phyloP scores from a whole-genome alignment of 768 basidiomycete genomes.

The Lentinula boryana region DNA sequence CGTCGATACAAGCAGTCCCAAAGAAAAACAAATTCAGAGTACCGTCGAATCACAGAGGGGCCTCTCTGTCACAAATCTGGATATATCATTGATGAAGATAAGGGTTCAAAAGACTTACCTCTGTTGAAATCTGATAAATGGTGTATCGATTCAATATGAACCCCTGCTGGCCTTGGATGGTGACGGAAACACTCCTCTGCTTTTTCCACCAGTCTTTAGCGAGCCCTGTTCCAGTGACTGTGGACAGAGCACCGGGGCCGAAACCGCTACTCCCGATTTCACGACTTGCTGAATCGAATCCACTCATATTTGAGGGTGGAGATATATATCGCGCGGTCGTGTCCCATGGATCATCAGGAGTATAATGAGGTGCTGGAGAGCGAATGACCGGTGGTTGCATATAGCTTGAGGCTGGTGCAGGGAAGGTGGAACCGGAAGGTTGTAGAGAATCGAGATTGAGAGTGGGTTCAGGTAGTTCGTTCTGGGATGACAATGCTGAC shows the following conservation, averaged over 20 bases:
- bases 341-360: constrained; percentile 69
- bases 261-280: neutral
- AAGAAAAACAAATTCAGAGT: constrained; percentile 89
- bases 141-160: constrained; percentile 87
- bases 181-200: constrained; percentile 66
- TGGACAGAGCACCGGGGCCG: constrained; percentile 43
- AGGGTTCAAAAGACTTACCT: constrained; percentile 42
- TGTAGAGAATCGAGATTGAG: constrained; percentile 59
- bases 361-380: constrained; percentile 41
- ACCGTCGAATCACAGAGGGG: constrained; percentile 72
- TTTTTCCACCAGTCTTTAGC: constrained; percentile 86
- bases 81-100: constrained; percentile 7
- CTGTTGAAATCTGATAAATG: constrained; percentile 75
- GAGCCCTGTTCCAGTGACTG: constrained; percentile 63
- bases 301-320: constrained; percentile 20
- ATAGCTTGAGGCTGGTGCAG: constrained; percentile 29
- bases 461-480: constrained; percentile 69
- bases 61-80: constrained; percentile 38
- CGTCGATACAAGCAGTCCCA: constrained; percentile 82
- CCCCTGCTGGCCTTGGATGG: constrained; percentile 81
- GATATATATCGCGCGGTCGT: constrained; percentile 29
- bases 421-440: constrained; percentile 46
- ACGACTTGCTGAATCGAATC: constrained; percentile 18
- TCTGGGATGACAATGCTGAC: constrained; percentile 69
- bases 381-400: constrained; percentile 38